Base-by-base conservation (phyloP, 2,329 filamentous ascomycete genomes). In the Coniochaeta prunicola region DNA sequence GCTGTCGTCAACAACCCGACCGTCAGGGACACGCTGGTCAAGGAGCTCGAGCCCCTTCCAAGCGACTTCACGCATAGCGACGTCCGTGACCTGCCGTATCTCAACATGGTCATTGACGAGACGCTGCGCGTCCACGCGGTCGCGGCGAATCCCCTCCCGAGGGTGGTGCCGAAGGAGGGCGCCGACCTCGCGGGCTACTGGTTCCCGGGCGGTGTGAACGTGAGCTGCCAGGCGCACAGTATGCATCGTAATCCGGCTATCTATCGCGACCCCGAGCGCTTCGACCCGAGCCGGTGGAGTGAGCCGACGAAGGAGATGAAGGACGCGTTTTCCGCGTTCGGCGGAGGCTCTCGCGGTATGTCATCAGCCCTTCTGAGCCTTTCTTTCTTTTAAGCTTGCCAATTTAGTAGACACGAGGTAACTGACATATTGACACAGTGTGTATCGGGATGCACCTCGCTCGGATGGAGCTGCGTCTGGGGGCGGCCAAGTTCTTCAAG, bases 141-240 rank as follows among this genome's bases (percentile, higher is more conserved):
- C 5, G 68, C 68, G 7, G 67, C 70, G 0, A 67, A 67, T 0
- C 64, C 64, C 6, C 60, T 73, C 13, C 70, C 67, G 8, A 66
- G 71, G 1, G 56, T 58, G 3, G 63, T 68, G 1, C 69, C 71
- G 0, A 30, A 59, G 7, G 64, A 62, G 15, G 71, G 71, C 3
- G 67, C 67, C 0, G 59, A 61, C 0, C 48, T 75, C 13, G 63
- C 59, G 2, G 71, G 65, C 1, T 65, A 68, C 33, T 63, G 60
- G 42, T 34, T 76, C 19, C 72, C 72, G 0, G 68, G 64, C 2
- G 72, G 70, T 0, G 61, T 63, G 1, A 69, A 63, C 0, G 67
- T 75, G 1, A 64, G 67, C 0, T 71, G 71, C 0, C 72, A 74
- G 61, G 61, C 67, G n/a, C 74, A 71, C 57, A 72, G 67, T 28